A percentile compares a stretch with the other conserved stretches of the same genome.
Conservation (phyloP, 2,329 filamentous ascomycete genomes). For the Paraconiothyrium brasiliense region DNA sequence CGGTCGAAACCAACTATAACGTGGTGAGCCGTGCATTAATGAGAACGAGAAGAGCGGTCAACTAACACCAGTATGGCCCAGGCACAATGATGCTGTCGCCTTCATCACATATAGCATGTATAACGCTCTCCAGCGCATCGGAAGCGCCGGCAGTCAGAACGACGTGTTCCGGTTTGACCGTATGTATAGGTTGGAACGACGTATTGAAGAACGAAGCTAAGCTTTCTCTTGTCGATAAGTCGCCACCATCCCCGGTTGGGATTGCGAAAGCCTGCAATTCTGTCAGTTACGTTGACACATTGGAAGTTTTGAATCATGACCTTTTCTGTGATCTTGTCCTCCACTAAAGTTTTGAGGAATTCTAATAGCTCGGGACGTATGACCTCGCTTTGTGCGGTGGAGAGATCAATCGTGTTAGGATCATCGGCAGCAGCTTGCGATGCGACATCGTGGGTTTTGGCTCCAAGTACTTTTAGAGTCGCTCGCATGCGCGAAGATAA, state of each 20-base stretch:
- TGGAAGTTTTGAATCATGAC: conserved; percentile 17
- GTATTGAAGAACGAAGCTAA: conserved; percentile 41
- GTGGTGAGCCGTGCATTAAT: conserved; percentile 3
- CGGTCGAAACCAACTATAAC: conserved; percentile 33
- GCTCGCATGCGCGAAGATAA: conserved; percentile 35
- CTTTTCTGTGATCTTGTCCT: conserved; percentile 30
- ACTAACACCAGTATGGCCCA: conserved; percentile 44
- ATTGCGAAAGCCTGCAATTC: conserved; percentile 31
- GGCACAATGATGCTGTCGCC: conserved; percentile 44
- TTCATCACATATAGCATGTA: conserved; percentile 42
- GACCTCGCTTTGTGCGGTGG: conserved; percentile 38
- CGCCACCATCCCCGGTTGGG: conserved; percentile 29
- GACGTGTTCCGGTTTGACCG: conserved; percentile 37
- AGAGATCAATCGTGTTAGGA: conserved; percentile 33
- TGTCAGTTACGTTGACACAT: not conserved
- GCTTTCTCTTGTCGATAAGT: conserved; percentile 29
- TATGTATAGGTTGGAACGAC: conserved; percentile 39
- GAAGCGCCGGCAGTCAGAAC: conserved; percentile 39
- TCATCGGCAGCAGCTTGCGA: conserved; percentile 25
- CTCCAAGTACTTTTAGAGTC: conserved; percentile 28
- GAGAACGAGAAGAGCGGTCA: not conserved
- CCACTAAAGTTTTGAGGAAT: conserved; percentile 40
- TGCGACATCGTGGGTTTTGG: conserved; percentile 19
- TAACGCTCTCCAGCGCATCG: conserved; percentile 38
- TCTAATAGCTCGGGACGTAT: conserved; percentile 37